A percentile compares a stretch with the other conserved stretches of the same genome.
phyloP scores from a whole-genome alignment of 129 eudicot species.

The Calendula officinalis region DNA sequence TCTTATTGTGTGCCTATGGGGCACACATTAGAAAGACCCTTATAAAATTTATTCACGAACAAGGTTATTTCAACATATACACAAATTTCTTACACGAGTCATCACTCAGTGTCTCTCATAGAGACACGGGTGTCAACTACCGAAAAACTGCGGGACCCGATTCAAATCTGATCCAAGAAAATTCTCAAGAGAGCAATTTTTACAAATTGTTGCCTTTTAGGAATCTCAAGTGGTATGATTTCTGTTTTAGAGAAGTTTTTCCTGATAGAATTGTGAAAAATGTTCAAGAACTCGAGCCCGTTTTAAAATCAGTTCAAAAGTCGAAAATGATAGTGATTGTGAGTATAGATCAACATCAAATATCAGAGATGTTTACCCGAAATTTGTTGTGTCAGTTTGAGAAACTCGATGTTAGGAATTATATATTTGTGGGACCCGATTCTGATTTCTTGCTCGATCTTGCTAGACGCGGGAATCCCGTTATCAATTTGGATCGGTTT shows the following conservation, averaged over 20 bases:
- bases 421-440: constrained; percentile 52
- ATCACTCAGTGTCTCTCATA: constrained; percentile 84
- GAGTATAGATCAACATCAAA: constrained; percentile 35
- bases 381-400: constrained; percentile 88
- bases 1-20: no score
- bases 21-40: no score
- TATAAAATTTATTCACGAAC: constrained; percentile 76
- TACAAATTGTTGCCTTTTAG: constrained; percentile 56
- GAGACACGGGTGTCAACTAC: constrained; percentile 93
- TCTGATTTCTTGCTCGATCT: constrained; percentile 63
- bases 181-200: constrained; percentile 32
- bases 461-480: constrained; percentile 79
- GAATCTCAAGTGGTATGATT: constrained; percentile 83
- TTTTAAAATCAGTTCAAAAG: constrained; percentile 50
- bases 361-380: constrained; percentile 40
- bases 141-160: constrained; percentile 96
- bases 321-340: constrained; percentile 50
- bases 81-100: constrained; percentile 68
- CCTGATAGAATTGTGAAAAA: constrained; percentile 56
- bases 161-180: constrained; percentile 60
- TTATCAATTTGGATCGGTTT: constrained; percentile 52
- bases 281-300: constrained; percentile 43
- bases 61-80: constrained; percentile 76
- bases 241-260: constrained; percentile 70
- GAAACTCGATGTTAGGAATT: constrained; percentile 57